phyloP scores from a whole-genome alignment of 2,329 filamentous ascomycete species.

The Chalara sp. region DNA sequence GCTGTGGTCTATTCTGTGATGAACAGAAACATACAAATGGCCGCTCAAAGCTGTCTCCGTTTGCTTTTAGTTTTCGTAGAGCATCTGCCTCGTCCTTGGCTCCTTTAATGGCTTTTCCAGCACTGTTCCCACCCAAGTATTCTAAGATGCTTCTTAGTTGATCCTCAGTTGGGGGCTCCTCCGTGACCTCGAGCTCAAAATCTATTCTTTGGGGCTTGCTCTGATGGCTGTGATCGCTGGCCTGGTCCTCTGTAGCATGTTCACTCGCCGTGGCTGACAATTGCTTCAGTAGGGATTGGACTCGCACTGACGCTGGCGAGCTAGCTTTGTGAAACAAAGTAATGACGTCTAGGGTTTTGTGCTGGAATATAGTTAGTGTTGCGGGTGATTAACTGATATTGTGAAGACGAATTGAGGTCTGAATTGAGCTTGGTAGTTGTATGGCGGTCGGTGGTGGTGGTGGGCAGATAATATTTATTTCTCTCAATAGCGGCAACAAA shows the following conservation, averaged over 20 bases:
- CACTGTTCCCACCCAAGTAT: constrained; percentile 62
- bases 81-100: constrained; percentile 72
- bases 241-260: constrained; percentile 67
- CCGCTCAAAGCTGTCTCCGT: constrained; percentile 59
- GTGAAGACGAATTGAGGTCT: too few species aligned
- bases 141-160: constrained; percentile 80
- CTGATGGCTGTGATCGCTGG: constrained; percentile 57
- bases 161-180: constrained; percentile 70
- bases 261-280: constrained; percentile 62
- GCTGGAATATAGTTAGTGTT: constrained; percentile 36
- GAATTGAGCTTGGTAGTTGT: too few species aligned
- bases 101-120: constrained; percentile 63
- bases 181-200: constrained; percentile 83
- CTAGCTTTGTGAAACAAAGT: constrained; percentile 91
- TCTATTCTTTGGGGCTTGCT: constrained; percentile 47
- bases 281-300: constrained; percentile 73
- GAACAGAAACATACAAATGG: constrained; percentile 59
- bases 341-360: constrained; percentile 80
- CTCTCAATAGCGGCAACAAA: too few species aligned
- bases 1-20: not conserved
- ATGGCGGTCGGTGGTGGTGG: too few species aligned
- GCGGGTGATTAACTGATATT: too few species aligned
- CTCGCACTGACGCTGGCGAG: constrained; percentile 64
- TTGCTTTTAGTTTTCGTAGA: constrained; percentile 68
- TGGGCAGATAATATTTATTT: too few species aligned